Conservation (phyloP, 495 filamentous ascomycete species). For the Penicillium roqueforti region DNA sequence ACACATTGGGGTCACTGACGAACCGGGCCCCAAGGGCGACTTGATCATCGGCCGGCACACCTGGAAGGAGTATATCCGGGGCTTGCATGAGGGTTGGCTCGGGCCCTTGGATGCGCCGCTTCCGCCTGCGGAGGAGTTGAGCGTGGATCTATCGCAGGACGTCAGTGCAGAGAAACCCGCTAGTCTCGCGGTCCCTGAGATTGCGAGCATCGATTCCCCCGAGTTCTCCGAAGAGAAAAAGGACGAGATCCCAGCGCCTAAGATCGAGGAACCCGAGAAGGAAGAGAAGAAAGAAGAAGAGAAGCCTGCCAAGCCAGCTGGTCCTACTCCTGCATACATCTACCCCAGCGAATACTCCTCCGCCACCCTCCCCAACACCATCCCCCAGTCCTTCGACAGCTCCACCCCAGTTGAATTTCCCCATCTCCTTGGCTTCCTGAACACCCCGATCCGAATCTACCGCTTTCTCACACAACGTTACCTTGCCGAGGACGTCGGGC, state of each 20-base stretch:
- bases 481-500: constrained; percentile 82
- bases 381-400: constrained; percentile 61
- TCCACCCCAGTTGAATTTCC: constrained; percentile 73
- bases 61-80: constrained; percentile 96
- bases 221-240: constrained; percentile 13
- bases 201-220: constrained; percentile 2
- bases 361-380: constrained; percentile 52
- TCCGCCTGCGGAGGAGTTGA: constrained; percentile 21
- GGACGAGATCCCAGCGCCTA: constrained; percentile 22
- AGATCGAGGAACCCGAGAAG: constrained; percentile 32
- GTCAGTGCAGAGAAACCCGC: constrained; percentile 22
- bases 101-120: constrained; percentile 64
- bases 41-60: constrained; percentile 86
- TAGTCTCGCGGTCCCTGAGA: not conserved
- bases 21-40: constrained; percentile 71
- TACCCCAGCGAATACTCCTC: constrained; percentile 62
- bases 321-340: constrained; percentile 58
- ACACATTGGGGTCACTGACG: constrained; percentile 61
- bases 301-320: constrained; percentile 50
- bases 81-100: constrained; percentile 94
- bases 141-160: constrained; percentile 28
- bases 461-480: constrained; percentile 84
- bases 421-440: constrained; percentile 88
- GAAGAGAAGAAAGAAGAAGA: constrained; percentile 45
- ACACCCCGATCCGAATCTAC: constrained; percentile 80